phyloP scores from a whole-genome alignment of 331 rosid species.

The Pyracantha coccinea region DNA sequence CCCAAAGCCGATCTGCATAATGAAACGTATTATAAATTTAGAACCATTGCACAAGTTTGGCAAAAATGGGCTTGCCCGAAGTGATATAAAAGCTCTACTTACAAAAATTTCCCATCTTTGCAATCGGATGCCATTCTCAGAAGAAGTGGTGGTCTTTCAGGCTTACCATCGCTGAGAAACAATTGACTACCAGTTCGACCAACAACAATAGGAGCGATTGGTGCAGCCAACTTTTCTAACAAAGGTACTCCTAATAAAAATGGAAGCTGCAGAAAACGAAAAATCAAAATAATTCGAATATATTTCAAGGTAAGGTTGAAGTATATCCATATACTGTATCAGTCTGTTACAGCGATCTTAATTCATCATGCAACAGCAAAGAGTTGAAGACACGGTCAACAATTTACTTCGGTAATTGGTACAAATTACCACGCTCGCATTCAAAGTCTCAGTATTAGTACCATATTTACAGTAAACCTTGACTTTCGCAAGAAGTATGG shows the following conservation, averaged over 20 bases:
- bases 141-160: slow-evolving; percentile 82
- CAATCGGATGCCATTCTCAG: slow-evolving; percentile 88
- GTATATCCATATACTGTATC: neutral
- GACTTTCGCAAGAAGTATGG: neutral
- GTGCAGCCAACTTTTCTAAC: slow-evolving; percentile 82
- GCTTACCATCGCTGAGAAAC: slow-evolving; percentile 87
- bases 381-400: neutral
- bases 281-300: neutral
- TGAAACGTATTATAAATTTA: slow-evolving; percentile 3
- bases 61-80: neutral
- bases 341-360: neutral
- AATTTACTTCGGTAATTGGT: neutral
- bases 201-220: slow-evolving; percentile 75
- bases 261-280: slow-evolving; percentile 66
- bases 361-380: neutral
- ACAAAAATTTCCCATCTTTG: slow-evolving; percentile 83
- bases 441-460: neutral
- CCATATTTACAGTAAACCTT: neutral
- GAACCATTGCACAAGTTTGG: slow-evolving; percentile 7
- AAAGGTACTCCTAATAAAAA: slow-evolving; percentile 75
- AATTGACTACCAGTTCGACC: slow-evolving; percentile 93
- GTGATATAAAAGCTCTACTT: slow-evolving; percentile 22
- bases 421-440: neutral
- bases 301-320: neutral
- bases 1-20: slow-evolving; percentile 83